phyloP scores from a whole-genome alignment of 2,329 filamentous ascomycete genomes.

The Zymoseptoria ardabiliae region DNA sequence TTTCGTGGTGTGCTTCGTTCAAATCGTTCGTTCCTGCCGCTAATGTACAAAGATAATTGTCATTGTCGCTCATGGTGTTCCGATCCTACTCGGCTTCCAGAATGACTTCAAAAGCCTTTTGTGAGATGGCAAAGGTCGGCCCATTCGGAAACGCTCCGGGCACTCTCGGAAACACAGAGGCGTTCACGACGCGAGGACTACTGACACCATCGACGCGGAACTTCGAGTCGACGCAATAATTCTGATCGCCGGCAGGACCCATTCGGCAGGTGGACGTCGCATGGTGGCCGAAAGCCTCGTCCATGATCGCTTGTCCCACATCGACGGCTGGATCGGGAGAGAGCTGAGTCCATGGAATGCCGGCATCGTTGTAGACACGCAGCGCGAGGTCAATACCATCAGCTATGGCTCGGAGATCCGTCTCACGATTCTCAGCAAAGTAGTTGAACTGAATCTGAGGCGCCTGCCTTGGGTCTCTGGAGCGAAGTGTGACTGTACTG shows the following conservation, averaged over 20 bases:
- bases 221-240: slow-evolving; percentile 40
- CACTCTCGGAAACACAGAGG: slow-evolving; percentile 47
- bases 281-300: slow-evolving; percentile 43
- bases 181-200: slow-evolving; percentile 54
- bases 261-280: neutral
- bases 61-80: too few relatives aligned
- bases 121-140: slow-evolving; percentile 49
- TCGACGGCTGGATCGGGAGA: slow-evolving; percentile 32
- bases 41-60: too few relatives aligned
- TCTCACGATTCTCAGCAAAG: slow-evolving; percentile 40
- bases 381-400: slow-evolving; percentile 37
- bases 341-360: slow-evolving; percentile 34
- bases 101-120: slow-evolving; percentile 56
- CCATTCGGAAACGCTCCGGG: slow-evolving; percentile 49
- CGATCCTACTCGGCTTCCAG: slow-evolving; percentile 9
- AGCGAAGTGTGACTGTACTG: slow-evolving; percentile 55
- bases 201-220: slow-evolving; percentile 51
- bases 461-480: slow-evolving; percentile 54
- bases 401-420: slow-evolving; percentile 18
- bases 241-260: neutral
- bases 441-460: slow-evolving; percentile 59
- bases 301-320: slow-evolving; percentile 40
- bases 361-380: slow-evolving; percentile 8
- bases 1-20: too few relatives aligned
- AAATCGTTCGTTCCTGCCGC: too few relatives aligned